Evolutionary conservation across 116 monocot genomes (phyloP), one percentile per base, ranked within the genome.

Genomic region (Posidonia oceanica): DNA sequence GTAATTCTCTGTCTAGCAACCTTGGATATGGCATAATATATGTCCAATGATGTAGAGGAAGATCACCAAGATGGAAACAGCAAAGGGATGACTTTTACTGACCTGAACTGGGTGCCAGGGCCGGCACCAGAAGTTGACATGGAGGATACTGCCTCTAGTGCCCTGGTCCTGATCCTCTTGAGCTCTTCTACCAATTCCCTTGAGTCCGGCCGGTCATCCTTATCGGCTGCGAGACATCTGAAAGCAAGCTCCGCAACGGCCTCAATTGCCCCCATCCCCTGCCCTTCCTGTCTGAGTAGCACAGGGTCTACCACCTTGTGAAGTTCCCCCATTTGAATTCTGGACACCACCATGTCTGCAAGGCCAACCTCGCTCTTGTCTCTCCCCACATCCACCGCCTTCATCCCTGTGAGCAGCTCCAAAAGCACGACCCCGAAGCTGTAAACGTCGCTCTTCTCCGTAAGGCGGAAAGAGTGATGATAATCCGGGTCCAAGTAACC

Each of bases 401-500:
- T 83, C 83, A 94, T 81, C 70, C 91, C 83, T 4, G 87, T 94
- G 60, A 94, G 78, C 18, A 94, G 74, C 78, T 94, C 94, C 76
- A 94, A 72, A 61, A 94, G 42, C 37, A 90, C 87, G 51, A 94
- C 94, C 11, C 94, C 94, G 18, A 94, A 94, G 80, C 94, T 94
- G 41, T 94, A 94, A 60, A 94, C 86, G 36, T 95, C 94, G 74
- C 94, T 91, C 80, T 94, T 91, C 67, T 95, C 94, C 15, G 86
- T 91, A n/a, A 91, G 72, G 56, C 80, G 69, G 74, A 87, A 94
- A 3, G 85, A 85, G 48, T 79, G 76, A 70, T 90, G 81, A 68
- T 94, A 90, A 38, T 94, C 94, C 13, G 90, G 94, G 52, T 94
- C 94, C 14, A 94, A 72, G 72, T 94, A 90, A 4, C 94, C 94